phyloP scores from a whole-genome alignment of 176 grass and related monocot species.

The Neostapfia colusana region DNA sequence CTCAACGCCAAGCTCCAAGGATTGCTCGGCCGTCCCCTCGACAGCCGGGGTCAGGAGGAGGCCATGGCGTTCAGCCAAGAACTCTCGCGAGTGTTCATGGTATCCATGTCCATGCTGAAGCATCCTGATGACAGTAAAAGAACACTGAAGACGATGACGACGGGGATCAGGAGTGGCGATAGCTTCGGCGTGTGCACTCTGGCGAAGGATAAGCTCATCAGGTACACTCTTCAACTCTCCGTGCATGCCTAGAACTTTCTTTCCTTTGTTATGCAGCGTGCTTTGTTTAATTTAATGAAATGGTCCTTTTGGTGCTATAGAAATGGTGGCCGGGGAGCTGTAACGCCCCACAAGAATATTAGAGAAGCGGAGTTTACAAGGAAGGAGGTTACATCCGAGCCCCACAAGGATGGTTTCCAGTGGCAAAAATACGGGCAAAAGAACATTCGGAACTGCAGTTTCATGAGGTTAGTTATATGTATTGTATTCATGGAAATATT shows the following conservation, averaged over 20 bases:
- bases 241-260: background rate
- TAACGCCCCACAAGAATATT: background rate
- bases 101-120: constrained; percentile 36
- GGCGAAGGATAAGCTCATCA: constrained; percentile 12
- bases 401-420: constrained; percentile 44
- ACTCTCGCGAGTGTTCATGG: constrained; percentile 42
- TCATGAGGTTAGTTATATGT: constrained; percentile 25
- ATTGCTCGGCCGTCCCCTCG: constrained; percentile 33
- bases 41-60: constrained; percentile 14
- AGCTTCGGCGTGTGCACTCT: background rate
- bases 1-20: constrained; percentile 23
- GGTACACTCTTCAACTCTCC: background rate
- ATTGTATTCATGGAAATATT: background rate
- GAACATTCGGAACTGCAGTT: constrained; percentile 44
- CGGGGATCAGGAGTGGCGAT: background rate
- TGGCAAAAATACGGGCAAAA: constrained; percentile 67
- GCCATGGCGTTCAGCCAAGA: constrained; percentile 30
- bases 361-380: constrained; percentile 16
- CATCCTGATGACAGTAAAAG: background rate
- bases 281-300: background rate
- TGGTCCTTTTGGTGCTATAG: background rate
- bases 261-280: background rate
- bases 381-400: constrained; percentile 37
- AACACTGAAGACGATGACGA: background rate
- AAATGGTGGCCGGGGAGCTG: background rate